phyloP scores from a whole-genome alignment of 108 stramenopile genomes.

The Schizochytrium sp. region DNA sequence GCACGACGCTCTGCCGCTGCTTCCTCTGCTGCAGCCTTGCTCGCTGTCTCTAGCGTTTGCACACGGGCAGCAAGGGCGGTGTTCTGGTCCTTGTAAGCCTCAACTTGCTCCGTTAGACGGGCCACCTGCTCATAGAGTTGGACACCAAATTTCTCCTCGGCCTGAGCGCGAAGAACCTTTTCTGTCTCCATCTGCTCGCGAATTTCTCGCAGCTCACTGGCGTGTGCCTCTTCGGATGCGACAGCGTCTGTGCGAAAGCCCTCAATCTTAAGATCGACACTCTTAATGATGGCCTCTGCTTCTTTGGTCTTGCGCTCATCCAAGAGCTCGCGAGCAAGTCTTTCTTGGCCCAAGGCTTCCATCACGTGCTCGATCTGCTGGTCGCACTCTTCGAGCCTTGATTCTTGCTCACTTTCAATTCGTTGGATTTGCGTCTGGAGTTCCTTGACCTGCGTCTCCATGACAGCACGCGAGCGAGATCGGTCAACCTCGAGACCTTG shows the following conservation, averaged over 20 bases:
- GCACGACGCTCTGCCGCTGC: neutral
- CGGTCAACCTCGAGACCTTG: neutral
- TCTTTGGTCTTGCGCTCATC: constrained; percentile 13
- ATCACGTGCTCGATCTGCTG: constrained; percentile 3
- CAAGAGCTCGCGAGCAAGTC: constrained; percentile 1
- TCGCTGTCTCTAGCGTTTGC: neutral
- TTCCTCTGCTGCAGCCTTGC: neutral
- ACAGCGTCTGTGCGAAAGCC: neutral
- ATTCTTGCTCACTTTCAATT: neutral
- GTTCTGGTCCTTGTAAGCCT: neutral
- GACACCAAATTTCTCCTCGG: neutral
- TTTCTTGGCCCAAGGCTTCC: neutral
- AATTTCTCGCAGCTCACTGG: neutral
- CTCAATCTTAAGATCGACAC: neutral
- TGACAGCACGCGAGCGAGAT: neutral
- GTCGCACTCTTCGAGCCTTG: neutral
- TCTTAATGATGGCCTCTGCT: neutral
- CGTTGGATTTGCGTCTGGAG: neutral
- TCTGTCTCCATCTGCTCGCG: neutral
- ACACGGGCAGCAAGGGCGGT: neutral
- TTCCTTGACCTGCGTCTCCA: neutral
- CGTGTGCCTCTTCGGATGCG: neutral
- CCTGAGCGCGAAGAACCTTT: neutral
- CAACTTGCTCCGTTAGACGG: neutral
- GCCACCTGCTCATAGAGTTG: neutral